A percentile compares a stretch with the other conserved stretches of the same genome.
These are phyloP conservation scores for Zelopaecilomyces penicillatus DNA, from an alignment of 2,329 filamentous ascomycete species.

Conservation along the genomic window DNA sequence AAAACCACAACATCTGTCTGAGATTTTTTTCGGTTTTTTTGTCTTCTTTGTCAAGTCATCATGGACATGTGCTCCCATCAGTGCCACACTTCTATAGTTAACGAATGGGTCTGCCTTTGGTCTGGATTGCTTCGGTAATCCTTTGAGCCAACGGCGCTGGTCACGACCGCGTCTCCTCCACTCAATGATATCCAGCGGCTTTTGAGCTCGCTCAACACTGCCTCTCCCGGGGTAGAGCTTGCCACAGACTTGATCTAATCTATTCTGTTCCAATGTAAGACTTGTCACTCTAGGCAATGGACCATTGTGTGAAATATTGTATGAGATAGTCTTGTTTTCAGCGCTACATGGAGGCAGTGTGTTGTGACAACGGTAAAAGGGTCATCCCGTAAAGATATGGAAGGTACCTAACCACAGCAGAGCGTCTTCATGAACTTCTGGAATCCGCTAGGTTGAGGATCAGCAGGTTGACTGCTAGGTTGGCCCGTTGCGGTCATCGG, in stretches of 20 bases:
- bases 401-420: conserved; percentile 65
- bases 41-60: conserved; percentile 12
- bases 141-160: too few species aligned
- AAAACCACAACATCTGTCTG: conserved; percentile 14
- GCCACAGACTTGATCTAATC: too few species aligned
- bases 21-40: conserved; percentile 5
- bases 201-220: too few species aligned
- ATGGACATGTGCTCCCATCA: conserved; percentile 14
- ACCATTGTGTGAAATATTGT: too few species aligned
- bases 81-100: conserved; percentile 16
- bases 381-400: conserved; percentile 18
- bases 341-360: neutral
- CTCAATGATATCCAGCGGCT: too few species aligned
- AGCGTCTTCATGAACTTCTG: conserved; percentile 89
- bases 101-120: conserved; percentile 6
- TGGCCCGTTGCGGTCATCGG: conserved; percentile 47
- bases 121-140: too few species aligned
- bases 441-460: conserved; percentile 68
- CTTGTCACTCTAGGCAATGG: too few species aligned
- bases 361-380: conserved; percentile 21
- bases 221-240: too few species aligned
- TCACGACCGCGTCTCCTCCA: too few species aligned
- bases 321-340: too few species aligned
- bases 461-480: conserved; percentile 48
- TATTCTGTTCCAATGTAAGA: too few species aligned